Evolutionary conservation across 1,284 basidiomycete species (phyloP).

Genomic region (Phlebopus sp.): DNA sequence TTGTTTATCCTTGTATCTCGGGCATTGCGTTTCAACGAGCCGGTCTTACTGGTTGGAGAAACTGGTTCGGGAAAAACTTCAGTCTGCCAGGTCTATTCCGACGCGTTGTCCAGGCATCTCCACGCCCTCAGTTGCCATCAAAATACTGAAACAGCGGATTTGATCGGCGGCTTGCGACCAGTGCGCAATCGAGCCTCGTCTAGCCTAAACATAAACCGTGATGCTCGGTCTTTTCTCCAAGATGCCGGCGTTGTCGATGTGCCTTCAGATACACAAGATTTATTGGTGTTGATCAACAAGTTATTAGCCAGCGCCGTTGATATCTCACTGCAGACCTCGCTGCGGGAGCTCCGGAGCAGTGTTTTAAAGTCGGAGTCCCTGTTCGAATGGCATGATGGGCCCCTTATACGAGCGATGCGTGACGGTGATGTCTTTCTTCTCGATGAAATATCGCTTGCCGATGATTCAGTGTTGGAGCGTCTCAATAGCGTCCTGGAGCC

Average conservation of each 20-base stretch:
- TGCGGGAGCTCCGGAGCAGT: constrained; percentile 43
- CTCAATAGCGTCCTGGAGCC: constrained; percentile 97
- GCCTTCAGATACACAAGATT: constrained; percentile 33
- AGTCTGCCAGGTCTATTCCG: constrained; percentile 88
- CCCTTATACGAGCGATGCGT: constrained; percentile 90
- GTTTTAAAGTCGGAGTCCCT: constrained; percentile 63
- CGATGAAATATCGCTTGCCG: constrained; percentile 97
- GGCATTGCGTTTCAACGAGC: constrained; percentile 89
- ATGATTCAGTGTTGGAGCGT: constrained; percentile 97
- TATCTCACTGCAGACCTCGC: constrained; percentile 25
- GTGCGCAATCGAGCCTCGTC: constrained; percentile 72
- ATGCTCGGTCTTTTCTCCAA: constrained; percentile 42
- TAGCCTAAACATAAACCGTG: constrained; percentile 45
- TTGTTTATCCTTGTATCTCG: constrained; percentile 83
- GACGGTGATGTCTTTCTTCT: constrained; percentile 85
- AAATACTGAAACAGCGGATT: constrained; percentile 98
- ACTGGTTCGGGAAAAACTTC: constrained; percentile 98
- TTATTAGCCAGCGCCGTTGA: constrained; percentile 29
- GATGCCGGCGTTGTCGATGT: constrained; percentile 37
- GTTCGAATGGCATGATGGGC: constrained; percentile 97
- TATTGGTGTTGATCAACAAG: constrained; percentile 40
- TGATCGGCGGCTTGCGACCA: constrained; percentile 93
- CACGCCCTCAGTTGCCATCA: constrained; percentile 94
- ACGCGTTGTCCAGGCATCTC: constrained; percentile 61
- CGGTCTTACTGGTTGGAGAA: constrained; percentile 96